A percentile compares a stretch with the other conserved stretches of the same genome.
Conservation (phyloP, 2,329 filamentous ascomycete genomes). For the Leptodontidium sp. region DNA sequence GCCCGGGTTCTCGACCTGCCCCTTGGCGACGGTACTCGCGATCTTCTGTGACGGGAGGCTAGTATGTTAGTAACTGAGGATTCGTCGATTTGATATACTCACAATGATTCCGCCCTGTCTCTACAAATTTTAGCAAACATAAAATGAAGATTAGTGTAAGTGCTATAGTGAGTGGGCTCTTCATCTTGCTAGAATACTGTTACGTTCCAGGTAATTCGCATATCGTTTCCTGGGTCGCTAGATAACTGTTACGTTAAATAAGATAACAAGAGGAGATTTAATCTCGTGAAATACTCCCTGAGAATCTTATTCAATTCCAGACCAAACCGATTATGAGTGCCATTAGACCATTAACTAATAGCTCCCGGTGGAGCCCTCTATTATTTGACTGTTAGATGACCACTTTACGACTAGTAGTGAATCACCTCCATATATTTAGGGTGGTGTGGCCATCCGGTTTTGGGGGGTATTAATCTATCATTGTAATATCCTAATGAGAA, state of each 20-base stretch:
- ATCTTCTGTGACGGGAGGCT: slow-evolving; percentile 12
- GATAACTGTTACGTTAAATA: no score
- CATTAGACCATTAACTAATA: neutral
- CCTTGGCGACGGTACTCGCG: slow-evolving; percentile 9
- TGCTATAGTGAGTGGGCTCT: slow-evolving; percentile 23
- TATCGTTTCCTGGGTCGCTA: slow-evolving; percentile 11
- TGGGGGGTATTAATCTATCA: neutral
- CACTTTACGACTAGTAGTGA: neutral
- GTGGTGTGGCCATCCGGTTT: neutral
- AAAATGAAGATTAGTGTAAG: slow-evolving; percentile 25
- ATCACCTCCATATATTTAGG: neutral
- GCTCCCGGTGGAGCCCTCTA: neutral
- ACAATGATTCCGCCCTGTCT: no score
- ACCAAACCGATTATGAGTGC: neutral
- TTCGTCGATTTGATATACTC: slow-evolving; percentile 4
- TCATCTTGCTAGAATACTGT: slow-evolving; percentile 27
- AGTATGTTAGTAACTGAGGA: slow-evolving; percentile 10
- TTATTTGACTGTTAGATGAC: neutral
- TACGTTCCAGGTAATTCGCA: slow-evolving; percentile 23
- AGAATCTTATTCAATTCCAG: neutral
- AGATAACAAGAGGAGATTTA: slow-evolving; percentile 4
- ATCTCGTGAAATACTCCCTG: slow-evolving; percentile 5
- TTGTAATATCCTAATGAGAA: neutral
- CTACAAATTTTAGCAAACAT: slow-evolving; percentile 19
- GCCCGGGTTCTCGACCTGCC: slow-evolving; percentile 14